phyloP scores from a whole-genome alignment of 2,329 filamentous ascomycete genomes.

The Colletotrichum sp. region DNA sequence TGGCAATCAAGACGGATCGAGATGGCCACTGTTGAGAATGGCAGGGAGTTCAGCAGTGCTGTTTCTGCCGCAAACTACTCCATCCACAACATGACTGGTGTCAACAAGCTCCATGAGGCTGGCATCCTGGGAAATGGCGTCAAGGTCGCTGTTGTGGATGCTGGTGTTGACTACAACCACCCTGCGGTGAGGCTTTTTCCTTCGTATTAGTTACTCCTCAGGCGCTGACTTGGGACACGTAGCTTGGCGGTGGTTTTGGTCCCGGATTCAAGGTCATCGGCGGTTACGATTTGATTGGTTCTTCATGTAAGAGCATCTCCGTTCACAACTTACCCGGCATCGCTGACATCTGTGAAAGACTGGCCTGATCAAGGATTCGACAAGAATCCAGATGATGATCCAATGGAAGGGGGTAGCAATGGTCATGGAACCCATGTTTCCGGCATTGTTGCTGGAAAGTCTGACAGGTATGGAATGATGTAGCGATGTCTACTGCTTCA shows the following conservation, averaged over 20 bases:
- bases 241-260: slow-evolving; percentile 21
- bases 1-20: slow-evolving; percentile 13
- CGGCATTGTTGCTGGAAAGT: slow-evolving; percentile 29
- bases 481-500: too few relatives aligned
- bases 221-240: neutral
- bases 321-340: neutral
- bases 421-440: slow-evolving; percentile 43
- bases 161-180: slow-evolving; percentile 45
- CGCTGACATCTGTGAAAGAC: neutral
- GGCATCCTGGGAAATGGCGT: slow-evolving; percentile 42
- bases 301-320: neutral
- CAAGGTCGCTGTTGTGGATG: slow-evolving; percentile 44
- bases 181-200: slow-evolving; percentile 31
- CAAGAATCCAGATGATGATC: slow-evolving; percentile 38
- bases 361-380: neutral
- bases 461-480: neutral
- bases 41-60: neutral
- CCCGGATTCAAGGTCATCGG: slow-evolving; percentile 18
- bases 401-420: slow-evolving; percentile 31
- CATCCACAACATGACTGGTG: slow-evolving; percentile 43
- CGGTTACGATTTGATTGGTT: slow-evolving; percentile 21
- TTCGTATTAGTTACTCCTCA: neutral
- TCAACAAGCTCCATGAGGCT: slow-evolving; percentile 40
- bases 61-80: slow-evolving; percentile 30
- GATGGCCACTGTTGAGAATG: neutral